Evolutionary conservation across 129 eudicot species (phyloP), one percentile per base, ranked within the genome.

Genomic region (Kitagawia praeruptora): DNA sequence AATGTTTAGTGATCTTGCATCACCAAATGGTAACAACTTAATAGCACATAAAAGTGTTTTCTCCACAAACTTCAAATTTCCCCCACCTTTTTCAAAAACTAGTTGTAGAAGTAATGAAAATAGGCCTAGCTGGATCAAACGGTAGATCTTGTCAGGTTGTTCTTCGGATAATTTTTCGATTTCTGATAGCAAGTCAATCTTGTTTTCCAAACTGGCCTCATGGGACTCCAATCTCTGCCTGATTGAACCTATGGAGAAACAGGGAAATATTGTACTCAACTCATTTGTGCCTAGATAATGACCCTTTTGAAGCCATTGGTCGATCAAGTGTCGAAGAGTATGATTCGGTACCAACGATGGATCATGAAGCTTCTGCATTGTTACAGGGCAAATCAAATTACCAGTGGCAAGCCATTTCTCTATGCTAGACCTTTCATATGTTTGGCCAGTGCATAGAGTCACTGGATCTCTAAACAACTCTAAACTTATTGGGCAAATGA

Each of bases 381-480:
- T 84, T 40, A 79, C 86, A 21, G 90, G 90, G 18, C 90, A 87
- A 3, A 84, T 87, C 14, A 48, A 28, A 8, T 84, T 82, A 1
- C 90, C 90, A 11, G 53, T 21, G 61, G 82, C 23, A 19, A 87
- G 21, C 90, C 90, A 87, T 44, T 44, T 76, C 41, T 79, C 76
- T 31, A 87, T 87, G 81, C 75, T 76, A 38, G 82, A 76, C 48
- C 90, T 72, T n/a, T 87, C 90, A 54, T 84, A 87, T 3, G 90
- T 87, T 37, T 84, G 88, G 42, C 90, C 88, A 58, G 90, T 87
- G 73, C 71, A 84, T 5, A 87, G 81, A 41, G 84, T 87, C 21
- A 87, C 90, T 1, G 90, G 90, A 82, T 84, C 88, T 48, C 25
- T 77, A 19, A 87, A 49, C 84, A 84, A 72, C 18, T 87, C 90